A percentile compares a stretch with the other conserved stretches of the same genome.
phyloP scores from a whole-genome alignment of 331 rosid species.

The Arachis monticola region DNA sequence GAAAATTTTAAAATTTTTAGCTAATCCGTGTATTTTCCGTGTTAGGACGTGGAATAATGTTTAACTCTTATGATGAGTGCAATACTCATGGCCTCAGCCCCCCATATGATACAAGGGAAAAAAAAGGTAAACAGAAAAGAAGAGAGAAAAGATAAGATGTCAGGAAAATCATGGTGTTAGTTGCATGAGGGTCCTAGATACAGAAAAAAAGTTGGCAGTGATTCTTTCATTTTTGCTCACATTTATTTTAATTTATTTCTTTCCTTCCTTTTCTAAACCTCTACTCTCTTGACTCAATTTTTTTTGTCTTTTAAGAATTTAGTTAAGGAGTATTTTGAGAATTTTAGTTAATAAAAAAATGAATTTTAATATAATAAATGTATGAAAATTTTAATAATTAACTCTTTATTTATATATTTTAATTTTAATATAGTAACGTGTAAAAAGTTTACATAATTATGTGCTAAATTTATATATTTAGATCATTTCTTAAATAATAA shows the following conservation, averaged over 20 bases:
- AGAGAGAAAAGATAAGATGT: slow-evolving; percentile 12
- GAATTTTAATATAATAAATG: too few relatives aligned
- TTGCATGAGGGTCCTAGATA: slow-evolving; percentile 21
- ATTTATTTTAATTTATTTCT: background rate
- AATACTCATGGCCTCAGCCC: background rate
- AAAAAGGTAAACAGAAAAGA: too few relatives aligned
- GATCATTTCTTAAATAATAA: too few relatives aligned
- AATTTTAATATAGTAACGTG: background rate
- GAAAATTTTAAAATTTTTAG: background rate
- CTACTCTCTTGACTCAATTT: background rate
- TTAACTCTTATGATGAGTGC: background rate
- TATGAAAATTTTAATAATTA: too few relatives aligned
- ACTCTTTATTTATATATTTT: background rate
- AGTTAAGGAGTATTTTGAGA: too few relatives aligned
- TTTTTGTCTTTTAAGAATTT: too few relatives aligned
- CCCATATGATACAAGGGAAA: slow-evolving; percentile 6
- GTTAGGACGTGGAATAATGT: slow-evolving; percentile 11
- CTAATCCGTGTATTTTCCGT: background rate
- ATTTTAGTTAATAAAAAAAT: too few relatives aligned
- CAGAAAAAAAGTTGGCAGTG: background rate
- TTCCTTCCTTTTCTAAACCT: slow-evolving; percentile 3
- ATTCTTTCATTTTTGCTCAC: slow-evolving; percentile 7
- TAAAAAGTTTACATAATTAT: too few relatives aligned
- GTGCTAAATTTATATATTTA: too few relatives aligned
- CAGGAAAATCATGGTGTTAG: slow-evolving; percentile 40